Conservation (phyloP, 306 rosid species). For the Castanospermum australe region DNA sequence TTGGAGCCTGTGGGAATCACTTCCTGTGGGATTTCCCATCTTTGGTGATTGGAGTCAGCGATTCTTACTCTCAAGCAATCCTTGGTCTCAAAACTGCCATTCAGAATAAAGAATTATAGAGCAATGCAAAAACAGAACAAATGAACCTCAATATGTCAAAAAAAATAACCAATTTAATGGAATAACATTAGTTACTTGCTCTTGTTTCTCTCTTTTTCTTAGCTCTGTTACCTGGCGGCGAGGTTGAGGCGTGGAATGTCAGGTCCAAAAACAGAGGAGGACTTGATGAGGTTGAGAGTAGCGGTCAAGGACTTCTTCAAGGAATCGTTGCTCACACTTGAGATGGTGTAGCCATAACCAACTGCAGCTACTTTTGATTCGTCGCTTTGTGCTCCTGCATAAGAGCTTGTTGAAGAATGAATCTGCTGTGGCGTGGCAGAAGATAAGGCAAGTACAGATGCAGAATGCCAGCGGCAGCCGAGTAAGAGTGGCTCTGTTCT, state of each 20-base stretch:
- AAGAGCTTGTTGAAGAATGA: neutral
- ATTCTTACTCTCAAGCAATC: constrained; percentile 61
- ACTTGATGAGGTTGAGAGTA: constrained; percentile 55
- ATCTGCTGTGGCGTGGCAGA: neutral
- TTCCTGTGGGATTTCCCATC: constrained; percentile 78
- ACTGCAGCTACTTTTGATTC: constrained; percentile 5
- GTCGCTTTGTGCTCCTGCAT: neutral
- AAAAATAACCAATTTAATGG: neutral
- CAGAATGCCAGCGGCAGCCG: neutral
- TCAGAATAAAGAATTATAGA: neutral
- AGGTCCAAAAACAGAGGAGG: constrained; percentile 59
- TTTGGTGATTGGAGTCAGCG: constrained; percentile 42
- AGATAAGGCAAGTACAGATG: neutral
- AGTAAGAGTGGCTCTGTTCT: neutral
- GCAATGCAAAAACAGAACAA: neutral
- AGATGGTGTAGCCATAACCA: constrained; percentile 65
- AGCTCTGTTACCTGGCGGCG: constrained; percentile 50
- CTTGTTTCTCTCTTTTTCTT: neutral
- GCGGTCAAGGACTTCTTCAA: constrained; percentile 45
- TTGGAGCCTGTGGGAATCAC: constrained; percentile 45
- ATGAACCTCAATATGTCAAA: neutral
- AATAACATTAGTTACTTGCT: neutral
- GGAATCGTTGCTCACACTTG: constrained; percentile 19
- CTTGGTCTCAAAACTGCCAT: constrained; percentile 53
- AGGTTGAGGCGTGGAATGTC: constrained; percentile 62